A percentile compares a stretch with the other conserved stretches of the same genome.
phyloP scores from a whole-genome alignment of 371 early-diverging fungal genomes.

The Mucor ambiguus region DNA sequence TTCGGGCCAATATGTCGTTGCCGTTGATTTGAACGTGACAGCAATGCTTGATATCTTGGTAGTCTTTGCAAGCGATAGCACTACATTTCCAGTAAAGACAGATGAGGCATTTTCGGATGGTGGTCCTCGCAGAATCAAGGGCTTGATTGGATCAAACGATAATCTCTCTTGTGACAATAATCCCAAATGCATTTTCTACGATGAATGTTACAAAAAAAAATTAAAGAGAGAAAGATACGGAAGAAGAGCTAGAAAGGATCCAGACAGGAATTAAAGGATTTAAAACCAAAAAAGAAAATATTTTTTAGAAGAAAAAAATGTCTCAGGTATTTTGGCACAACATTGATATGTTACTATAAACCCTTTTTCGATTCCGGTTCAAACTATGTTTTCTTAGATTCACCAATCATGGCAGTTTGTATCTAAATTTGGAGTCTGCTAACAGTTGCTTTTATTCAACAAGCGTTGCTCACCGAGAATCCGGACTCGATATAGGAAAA shows the following conservation, averaged over 20 bases:
- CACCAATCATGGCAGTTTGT: neutral
- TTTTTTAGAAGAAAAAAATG: conserved; percentile 6
- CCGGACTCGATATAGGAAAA: neutral
- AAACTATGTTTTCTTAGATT: neutral
- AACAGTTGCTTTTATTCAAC: neutral
- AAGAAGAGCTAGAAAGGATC: neutral
- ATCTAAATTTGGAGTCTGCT: neutral
- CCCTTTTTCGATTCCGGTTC: neutral
- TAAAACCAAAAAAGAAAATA: conserved; percentile 7
- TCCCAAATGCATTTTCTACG: conserved; percentile 27
- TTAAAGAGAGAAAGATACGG: neutral
- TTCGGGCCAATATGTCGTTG: conserved; percentile 54
- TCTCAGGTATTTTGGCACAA: conserved; percentile 4
- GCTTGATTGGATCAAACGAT: conserved; percentile 51
- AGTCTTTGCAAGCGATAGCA: conserved; percentile 35
- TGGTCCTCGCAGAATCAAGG: conserved; percentile 46
- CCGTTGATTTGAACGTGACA: conserved; percentile 40
- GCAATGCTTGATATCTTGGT: conserved; percentile 39
- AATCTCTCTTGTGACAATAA: conserved; percentile 38
- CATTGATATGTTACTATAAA: too few species aligned
- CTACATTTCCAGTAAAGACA: conserved; percentile 43
- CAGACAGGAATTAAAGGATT: neutral
- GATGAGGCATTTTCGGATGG: conserved; percentile 39
- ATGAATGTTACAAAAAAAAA: neutral
- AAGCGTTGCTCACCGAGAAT: conserved; percentile 1